phyloP scores from a whole-genome alignment of 2,329 filamentous ascomycete species.

The Colletotrichum sp. region DNA sequence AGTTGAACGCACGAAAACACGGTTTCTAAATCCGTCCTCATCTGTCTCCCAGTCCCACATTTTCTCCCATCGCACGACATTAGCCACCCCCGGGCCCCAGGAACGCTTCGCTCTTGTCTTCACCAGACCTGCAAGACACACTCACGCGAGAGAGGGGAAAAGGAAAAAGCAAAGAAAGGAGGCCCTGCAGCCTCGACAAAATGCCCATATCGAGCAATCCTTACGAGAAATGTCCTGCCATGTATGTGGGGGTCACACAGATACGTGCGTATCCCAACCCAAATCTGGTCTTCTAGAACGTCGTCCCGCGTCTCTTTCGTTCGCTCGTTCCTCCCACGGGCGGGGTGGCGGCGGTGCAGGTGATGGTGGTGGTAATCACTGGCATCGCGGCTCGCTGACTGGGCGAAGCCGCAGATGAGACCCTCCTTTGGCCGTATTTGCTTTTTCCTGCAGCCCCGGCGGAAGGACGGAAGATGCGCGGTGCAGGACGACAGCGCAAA shows the following conservation, averaged over 20 bases:
- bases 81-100: background rate
- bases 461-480: background rate
- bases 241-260: constrained; percentile 10
- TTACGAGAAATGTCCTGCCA: constrained; percentile 1
- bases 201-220: background rate
- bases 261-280: background rate
- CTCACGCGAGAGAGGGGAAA: background rate
- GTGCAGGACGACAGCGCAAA: background rate
- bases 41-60: background rate
- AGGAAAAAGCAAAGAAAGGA: background rate
- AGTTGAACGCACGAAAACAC: background rate
- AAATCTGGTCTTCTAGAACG: background rate
- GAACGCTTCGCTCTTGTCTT: background rate
- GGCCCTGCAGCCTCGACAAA: background rate
- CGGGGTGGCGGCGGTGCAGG: background rate
- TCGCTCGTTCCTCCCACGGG: background rate
- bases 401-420: background rate
- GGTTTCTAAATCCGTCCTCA: background rate
- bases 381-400: background rate
- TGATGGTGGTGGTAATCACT: background rate
- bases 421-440: background rate
- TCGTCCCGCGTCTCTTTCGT: background rate
- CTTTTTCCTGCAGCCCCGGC: constrained; percentile 12
- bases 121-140: background rate
- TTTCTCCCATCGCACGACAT: background rate